Conservation (phyloP, 176 grass and related monocot species). For the Rhipidocladum racemiflorum region DNA sequence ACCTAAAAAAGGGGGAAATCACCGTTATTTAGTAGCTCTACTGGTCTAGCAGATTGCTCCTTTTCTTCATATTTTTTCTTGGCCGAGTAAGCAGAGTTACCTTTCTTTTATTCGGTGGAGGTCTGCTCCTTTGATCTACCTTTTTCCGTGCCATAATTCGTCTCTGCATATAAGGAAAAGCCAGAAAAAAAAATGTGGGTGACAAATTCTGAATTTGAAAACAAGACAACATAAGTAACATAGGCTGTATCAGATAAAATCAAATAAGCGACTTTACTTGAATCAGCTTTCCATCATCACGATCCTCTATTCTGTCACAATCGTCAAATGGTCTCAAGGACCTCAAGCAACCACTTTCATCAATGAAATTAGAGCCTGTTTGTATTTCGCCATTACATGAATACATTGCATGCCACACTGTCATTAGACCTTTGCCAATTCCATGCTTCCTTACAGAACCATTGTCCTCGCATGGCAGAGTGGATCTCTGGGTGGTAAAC, state of each 20-base stretch:
- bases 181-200: constrained; percentile 7
- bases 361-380: constrained; percentile 47
- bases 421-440: constrained; percentile 96
- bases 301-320: constrained; percentile 24
- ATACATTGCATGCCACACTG: constrained; percentile 86
- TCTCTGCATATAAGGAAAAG: constrained; percentile 47
- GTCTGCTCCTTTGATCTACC: constrained; percentile 47
- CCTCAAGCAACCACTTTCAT: constrained; percentile 57
- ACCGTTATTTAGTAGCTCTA: not conserved
- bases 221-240: not conserved
- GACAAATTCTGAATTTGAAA: constrained; percentile 13
- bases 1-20: constrained; percentile 45
- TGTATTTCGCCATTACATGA: constrained; percentile 49
- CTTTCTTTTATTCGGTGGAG: constrained; percentile 56
- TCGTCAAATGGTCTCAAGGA: constrained; percentile 50
- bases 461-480: constrained; percentile 13
- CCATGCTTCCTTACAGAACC: constrained; percentile 72
- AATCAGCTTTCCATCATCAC: constrained; percentile 30
- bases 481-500: constrained; percentile 16
- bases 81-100: constrained; percentile 35
- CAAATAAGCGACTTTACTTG: constrained; percentile 43
- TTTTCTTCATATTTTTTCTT: not conserved
- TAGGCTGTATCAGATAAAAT: constrained; percentile 5
- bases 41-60: not conserved
- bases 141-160: constrained; percentile 49